Percentiles rank a stretch among this genome's conserved stretches.
These are phyloP conservation scores for Vicia villosa DNA, from an alignment of 306 rosid genomes.

Conservation along the genomic window DNA sequence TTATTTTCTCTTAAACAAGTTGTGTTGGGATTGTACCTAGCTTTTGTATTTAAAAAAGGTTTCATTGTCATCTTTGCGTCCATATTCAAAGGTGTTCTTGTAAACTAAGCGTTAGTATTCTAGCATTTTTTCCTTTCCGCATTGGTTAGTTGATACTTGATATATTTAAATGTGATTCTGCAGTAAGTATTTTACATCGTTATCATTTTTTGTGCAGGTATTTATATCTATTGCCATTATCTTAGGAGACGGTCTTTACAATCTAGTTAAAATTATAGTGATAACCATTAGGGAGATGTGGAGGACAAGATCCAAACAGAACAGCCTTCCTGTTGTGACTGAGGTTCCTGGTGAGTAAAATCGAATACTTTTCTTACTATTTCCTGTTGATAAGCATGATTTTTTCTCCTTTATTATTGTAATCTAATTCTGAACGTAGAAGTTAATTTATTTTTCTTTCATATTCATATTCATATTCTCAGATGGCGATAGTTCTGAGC, in stretches of 20 bases:
- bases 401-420: conserved; percentile 10
- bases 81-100: conserved; percentile 3
- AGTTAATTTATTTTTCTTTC: conserved; percentile 29
- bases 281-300: conserved; percentile 68
- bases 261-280: conserved; percentile 70
- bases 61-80: conserved; percentile 22
- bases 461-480: conserved; percentile 41
- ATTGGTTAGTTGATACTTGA: too few species aligned
- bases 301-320: conserved; percentile 53
- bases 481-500: conserved; percentile 57
- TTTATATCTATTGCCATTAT: conserved; percentile 64
- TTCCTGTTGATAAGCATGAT: conserved; percentile 9
- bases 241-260: conserved; percentile 91
- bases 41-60: neutral
- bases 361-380: conserved; percentile 14
- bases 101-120: too few species aligned
- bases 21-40: conserved; percentile 8
- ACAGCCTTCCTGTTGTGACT: conserved; percentile 60
- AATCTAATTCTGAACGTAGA: neutral
- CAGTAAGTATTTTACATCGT: neutral
- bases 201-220: conserved; percentile 40
- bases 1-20: neutral
- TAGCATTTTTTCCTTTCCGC: too few species aligned
- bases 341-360: conserved; percentile 60
- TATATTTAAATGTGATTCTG: conserved; percentile 20